Base-by-base conservation (phyloP, 2,329 filamentous ascomycete species). In the Botrytis aclada region DNA sequence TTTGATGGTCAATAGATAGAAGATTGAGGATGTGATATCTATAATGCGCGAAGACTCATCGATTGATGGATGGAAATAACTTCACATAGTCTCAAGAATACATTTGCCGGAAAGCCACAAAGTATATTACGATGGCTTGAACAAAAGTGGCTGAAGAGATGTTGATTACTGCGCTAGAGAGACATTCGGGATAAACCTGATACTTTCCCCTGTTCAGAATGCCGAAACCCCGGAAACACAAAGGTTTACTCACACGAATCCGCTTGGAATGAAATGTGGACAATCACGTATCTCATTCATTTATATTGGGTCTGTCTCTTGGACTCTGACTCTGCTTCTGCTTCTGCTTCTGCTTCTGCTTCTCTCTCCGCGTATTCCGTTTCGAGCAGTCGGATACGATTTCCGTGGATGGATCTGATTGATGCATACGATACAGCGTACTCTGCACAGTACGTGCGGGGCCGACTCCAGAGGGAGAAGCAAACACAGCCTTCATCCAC, bases 171-270 rank as follows among this genome's bases (percentile, higher is more conserved):
- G 47, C 47, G 14, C 47, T 6, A n/a, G 12, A 54, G 14, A n/a
- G 25, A n/a, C 12, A 54, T n/a, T n/a, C 47, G 39, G 32, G 20
- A n/a, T 25, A 37, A 61, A 12, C 43, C 43, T 65, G 41, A 7
- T 20, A 22, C 14, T 0, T 2, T 22, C 22, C 29, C 45, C 41
- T 32, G 10, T 32, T 16, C 22, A n/a, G 12, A n/a, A 37, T 34
- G 43, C 63, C 43, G 43, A 66, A 66, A 39, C 64, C 45, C 64
- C 64, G 64, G 64, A 54, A 67, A 66, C 45, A 39, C 34, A 4
- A 66, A 39, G 20, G 22, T 39, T 22, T 25, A 22, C n/a, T 25
- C 41, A 12, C 41, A 64, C n/a, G 9, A 34, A 64, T 61, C 4
- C 16, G 25, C 25, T 63, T 10, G 29, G 14, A 32, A 62, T 18